Conservation (phyloP, 805 yeast species). For the Pichia sporocuriosa region DNA sequence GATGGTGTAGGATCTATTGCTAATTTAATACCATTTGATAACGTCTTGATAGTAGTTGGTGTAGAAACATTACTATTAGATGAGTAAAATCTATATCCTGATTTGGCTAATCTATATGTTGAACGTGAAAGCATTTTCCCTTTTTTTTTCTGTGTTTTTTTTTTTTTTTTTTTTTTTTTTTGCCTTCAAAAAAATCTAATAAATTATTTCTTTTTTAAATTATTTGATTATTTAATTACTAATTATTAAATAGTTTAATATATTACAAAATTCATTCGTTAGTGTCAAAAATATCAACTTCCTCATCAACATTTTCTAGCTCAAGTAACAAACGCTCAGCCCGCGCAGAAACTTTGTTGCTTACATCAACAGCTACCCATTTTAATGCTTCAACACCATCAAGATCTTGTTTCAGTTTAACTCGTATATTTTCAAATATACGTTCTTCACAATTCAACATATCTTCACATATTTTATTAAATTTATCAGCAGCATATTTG, state of each 20-base stretch:
- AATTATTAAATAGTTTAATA: too few species aligned
- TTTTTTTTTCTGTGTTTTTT: not conserved
- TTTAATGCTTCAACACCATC: constrained; percentile 1
- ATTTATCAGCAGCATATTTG: not conserved
- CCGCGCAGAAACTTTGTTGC: not conserved
- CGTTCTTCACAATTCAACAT: not conserved
- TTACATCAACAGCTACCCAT: not conserved
- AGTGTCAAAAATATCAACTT: too few species aligned
- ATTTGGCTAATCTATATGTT: too few species aligned
- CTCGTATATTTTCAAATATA: not conserved
- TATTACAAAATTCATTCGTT: too few species aligned
- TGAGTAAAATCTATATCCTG: too few species aligned
- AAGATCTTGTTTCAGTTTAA: constrained; percentile 1
- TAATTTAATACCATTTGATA: constrained; percentile 73
- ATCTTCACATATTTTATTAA: not conserved
- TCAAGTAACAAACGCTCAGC: not conserved
- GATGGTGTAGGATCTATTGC: constrained; percentile 84
- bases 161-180: not conserved
- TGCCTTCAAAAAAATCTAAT: too few species aligned
- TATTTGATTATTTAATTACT: too few species aligned
- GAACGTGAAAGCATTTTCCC: not conserved
- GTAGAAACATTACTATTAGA: not conserved
- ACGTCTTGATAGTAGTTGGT: constrained; percentile 29
- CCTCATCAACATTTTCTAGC: not conserved
- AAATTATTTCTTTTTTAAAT: too few species aligned